These are phyloP conservation scores for Lunasporangiospora selenospora DNA, from an alignment of 192 early-diverging fungal species.

Conservation along the genomic window DNA sequence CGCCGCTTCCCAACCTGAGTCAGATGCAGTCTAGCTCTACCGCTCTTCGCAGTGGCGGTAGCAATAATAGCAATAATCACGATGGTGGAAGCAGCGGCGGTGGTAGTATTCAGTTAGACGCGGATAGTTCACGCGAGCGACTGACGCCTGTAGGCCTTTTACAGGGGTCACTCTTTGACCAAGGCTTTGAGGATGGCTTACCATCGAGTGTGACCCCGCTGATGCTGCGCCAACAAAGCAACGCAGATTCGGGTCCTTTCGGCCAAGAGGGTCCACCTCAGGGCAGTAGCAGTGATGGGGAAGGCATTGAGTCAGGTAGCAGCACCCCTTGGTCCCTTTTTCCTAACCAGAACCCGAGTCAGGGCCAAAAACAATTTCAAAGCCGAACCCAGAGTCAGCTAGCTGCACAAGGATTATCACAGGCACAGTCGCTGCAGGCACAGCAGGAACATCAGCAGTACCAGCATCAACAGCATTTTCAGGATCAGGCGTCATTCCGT, in stretches of 20 bases:
- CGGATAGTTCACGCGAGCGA: conserved; percentile 15
- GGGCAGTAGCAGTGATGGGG: no score
- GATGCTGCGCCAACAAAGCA: no score
- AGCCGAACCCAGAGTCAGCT: no score
- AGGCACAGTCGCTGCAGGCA: no score
- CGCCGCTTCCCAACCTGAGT: conserved; percentile 1
- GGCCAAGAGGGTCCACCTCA: no score
- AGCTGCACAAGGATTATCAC: no score
- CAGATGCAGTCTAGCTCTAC: not conserved
- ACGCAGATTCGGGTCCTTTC: no score
- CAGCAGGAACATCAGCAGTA: not conserved
- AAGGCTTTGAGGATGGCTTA: conserved; percentile 7
- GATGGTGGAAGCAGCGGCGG: conserved; percentile 1
- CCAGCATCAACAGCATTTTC: not conserved
- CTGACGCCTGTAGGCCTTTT: conserved; percentile 28
- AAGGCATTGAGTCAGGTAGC: no score
- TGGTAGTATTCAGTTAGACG: conserved; percentile 12
- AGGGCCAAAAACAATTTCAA: no score
- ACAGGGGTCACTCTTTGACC: conserved; percentile 3
- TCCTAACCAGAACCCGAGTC: no score
- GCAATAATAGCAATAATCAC: not conserved
- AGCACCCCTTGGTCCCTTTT: no score
- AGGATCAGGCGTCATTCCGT: conserved; percentile 39
- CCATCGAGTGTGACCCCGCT: no score
- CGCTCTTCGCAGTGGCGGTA: not conserved